Evolutionary conservation across 345 rosid genomes (phyloP).

Genomic region (Salix koriyanagi): DNA sequence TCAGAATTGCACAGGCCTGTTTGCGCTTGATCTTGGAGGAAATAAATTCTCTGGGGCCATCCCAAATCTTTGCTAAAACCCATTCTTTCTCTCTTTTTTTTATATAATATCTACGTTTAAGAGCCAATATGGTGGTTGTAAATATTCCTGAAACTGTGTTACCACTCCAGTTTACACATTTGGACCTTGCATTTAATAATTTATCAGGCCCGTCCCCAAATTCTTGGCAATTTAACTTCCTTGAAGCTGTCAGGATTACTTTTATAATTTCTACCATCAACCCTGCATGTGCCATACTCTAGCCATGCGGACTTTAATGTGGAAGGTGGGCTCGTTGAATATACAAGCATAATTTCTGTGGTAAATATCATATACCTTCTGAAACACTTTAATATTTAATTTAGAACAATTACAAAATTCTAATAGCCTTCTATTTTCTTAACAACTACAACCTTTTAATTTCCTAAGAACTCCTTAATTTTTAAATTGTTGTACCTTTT

Average conservation of each 20-base stretch:
- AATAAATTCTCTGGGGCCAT: conserved; percentile 39
- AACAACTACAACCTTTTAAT: too few relatives aligned
- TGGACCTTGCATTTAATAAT: conserved; percentile 11
- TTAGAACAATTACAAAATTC: too few relatives aligned
- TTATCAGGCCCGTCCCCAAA: conserved; percentile 5
- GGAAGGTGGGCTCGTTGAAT: conserved; percentile 10
- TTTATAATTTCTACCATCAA: too few relatives aligned
- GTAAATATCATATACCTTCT: conserved; percentile 2
- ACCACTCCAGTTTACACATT: conserved; percentile 6
- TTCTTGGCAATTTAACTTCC: conserved; percentile 6
- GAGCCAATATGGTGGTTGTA: conserved; percentile 10
- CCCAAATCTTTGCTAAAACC: conserved; percentile 28
- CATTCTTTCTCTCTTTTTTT: too few relatives aligned
- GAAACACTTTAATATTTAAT: too few relatives aligned
- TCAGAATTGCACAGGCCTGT: conserved; percentile 43
- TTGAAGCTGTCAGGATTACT: background rate
- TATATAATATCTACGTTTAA: background rate
- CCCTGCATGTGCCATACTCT: too few relatives aligned
- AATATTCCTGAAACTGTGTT: conserved; percentile 9
- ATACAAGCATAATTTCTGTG: background rate
- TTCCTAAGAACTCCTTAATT: too few relatives aligned
- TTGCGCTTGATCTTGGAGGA: conserved; percentile 47
- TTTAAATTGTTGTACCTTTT: too few relatives aligned
- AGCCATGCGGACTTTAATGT: background rate
- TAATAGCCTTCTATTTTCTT: too few relatives aligned